phyloP scores from a whole-genome alignment of 805 yeast genomes.

The Spathaspora arborariae region DNA sequence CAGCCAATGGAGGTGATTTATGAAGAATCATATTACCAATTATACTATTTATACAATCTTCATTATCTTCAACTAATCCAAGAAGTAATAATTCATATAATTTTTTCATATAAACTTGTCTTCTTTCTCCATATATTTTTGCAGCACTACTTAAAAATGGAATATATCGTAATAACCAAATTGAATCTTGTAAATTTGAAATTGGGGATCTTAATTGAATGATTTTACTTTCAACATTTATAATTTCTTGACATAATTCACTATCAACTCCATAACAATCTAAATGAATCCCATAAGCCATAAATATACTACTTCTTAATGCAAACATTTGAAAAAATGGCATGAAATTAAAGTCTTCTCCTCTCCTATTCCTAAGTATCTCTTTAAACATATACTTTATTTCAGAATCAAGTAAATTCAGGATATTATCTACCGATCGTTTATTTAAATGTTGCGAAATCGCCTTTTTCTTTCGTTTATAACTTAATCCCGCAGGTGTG shows the following conservation, averaged over 20 bases:
- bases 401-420: conserved; percentile 36
- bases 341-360: conserved; percentile 23
- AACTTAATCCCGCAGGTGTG: conserved; percentile 53
- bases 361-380: conserved; percentile 9
- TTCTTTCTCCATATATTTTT: conserved; percentile 26
- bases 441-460: conserved; percentile 43
- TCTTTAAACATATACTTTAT: conserved; percentile 21
- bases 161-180: conserved; percentile 41
- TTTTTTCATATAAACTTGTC: conserved; percentile 47
- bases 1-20: conserved; percentile 7
- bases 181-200: conserved; percentile 51
- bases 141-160: conserved; percentile 18
- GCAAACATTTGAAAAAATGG: conserved; percentile 47
- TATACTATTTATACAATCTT: conserved; percentile 26
- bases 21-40: conserved; percentile 21
- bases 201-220: conserved; percentile 56
- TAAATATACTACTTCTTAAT: conserved; percentile 44
- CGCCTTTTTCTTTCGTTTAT: conserved; percentile 44
- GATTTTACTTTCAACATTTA: conserved; percentile 53
- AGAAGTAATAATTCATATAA: conserved; percentile 17
- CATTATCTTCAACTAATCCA: conserved; percentile 19
- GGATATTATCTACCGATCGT: conserved; percentile 26
- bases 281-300: conserved; percentile 52
- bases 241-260: conserved; percentile 46
- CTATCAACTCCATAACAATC: conserved; percentile 37